phyloP scores from a whole-genome alignment of 2,329 filamentous ascomycete genomes.

The Falciphora oryzae region DNA sequence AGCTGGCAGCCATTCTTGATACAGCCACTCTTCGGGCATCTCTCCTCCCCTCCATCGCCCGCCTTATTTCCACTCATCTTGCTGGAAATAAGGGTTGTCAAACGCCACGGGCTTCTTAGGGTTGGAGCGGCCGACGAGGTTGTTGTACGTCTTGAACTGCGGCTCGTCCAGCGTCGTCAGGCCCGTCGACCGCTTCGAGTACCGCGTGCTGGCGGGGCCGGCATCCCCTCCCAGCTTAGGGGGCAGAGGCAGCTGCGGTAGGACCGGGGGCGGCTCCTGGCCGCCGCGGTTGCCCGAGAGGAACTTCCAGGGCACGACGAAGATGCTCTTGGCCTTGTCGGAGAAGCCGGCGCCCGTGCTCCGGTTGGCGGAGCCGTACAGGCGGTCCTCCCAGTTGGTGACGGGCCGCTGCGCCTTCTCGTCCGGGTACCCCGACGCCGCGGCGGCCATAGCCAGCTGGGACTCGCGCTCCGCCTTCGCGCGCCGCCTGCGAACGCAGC shows the following conservation, averaged over 20 bases:
- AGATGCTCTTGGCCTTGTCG: background rate
- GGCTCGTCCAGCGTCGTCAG: constrained; percentile 4
- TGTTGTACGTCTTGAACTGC: constrained; percentile 7
- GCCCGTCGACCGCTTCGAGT: constrained; percentile 3
- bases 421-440: background rate
- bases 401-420: background rate
- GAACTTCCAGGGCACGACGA: background rate
- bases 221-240: background rate
- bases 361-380: constrained; percentile 3
- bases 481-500: background rate
- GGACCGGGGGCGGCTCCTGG: background rate
- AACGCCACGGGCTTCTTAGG: constrained; percentile 5
- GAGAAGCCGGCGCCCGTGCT: background rate
- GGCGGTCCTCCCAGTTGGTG: constrained; percentile 1
- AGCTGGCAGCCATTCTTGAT: too few relatives aligned
- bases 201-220: background rate
- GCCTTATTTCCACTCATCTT: constrained; percentile 4
- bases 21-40: too few relatives aligned
- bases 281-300: background rate
- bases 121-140: constrained; percentile 5
- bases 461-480: too few relatives aligned
- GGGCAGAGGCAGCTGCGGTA: background rate
- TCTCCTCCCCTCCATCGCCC: background rate
- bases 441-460: background rate
- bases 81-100: constrained; percentile 5